Conservation (phyloP, 441 rosid genomes). For the Erodium texanum region DNA sequence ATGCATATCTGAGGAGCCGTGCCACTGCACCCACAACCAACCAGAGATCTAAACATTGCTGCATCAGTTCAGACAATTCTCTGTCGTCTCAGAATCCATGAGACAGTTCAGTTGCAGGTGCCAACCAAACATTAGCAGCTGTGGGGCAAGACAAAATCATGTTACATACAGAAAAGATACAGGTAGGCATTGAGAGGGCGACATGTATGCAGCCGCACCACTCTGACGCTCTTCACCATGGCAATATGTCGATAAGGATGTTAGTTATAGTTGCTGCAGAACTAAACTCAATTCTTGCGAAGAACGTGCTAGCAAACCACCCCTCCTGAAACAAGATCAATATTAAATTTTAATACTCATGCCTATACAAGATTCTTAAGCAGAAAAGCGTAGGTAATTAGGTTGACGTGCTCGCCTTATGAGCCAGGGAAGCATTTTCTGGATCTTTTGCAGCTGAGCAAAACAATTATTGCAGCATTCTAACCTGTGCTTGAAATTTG, state of each 20-base stretch:
- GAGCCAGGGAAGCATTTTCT: conserved; percentile 58
- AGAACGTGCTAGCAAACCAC: conserved; percentile 60
- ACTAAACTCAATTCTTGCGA: conserved; percentile 65
- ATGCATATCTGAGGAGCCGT: neutral
- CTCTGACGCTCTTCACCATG: neutral
- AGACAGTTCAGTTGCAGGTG: neutral
- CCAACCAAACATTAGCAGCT: neutral
- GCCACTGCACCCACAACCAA: no score
- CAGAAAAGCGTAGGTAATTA: neutral
- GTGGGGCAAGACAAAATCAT: neutral
- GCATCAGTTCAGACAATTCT: neutral
- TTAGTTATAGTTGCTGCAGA: conserved; percentile 46
- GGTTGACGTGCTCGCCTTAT: conserved; percentile 35
- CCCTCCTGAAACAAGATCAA: conserved; percentile 47
- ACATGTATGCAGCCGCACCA: neutral
- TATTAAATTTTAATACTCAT: neutral
- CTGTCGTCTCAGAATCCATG: neutral
- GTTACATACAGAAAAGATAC: neutral
- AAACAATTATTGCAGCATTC: conserved; percentile 76
- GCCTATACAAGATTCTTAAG: no score
- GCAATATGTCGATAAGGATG: conserved; percentile 4
- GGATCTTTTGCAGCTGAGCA: conserved; percentile 61
- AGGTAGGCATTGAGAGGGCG: neutral
- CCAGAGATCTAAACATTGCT: neutral
- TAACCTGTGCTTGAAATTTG: conserved; percentile 31